Base-by-base conservation (phyloP, 106 monocot genomes). In the Dendrobium officinale region DNA sequence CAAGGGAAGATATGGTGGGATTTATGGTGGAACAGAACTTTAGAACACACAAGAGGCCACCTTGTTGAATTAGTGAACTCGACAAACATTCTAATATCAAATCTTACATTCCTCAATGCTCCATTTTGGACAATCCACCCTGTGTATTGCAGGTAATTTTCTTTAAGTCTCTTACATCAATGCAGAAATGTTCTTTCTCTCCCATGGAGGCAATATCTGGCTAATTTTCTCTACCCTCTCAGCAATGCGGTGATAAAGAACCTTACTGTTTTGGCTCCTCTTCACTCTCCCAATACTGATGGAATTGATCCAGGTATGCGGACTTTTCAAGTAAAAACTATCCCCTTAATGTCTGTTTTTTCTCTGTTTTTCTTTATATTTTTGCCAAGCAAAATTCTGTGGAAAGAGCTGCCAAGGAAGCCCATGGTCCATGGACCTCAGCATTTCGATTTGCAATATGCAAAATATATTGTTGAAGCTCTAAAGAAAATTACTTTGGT, bases 121-220 rank as follows among this genome's bases (percentile, higher is more conserved):
- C 96, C 96, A 1, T 94, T 97, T 83, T 97, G 96, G 96, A 97
- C 89, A 5, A 86, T 97, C 20, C 96, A 97, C 76, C 96, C 96
- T 41, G 94, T 97, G 15, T 94, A 97, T 41, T 97, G 96, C 86
- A 97, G 90, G 96, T 88, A 77, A 70, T 17, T 9, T 68, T 42
- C 55, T 82, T 37, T 3, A 66, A 64, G 27, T 31, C 31, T 26
- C 73, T 20, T 66, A 27, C 78, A 6, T 2, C 2, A 41, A 2
- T 20, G 9, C 11, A 55, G 8, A 29, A 47, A 42, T 9, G 49
- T 56, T 24, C 10, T 72, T 24, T 70, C 26, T 56, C 18, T 47
- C 24, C 22, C n/a, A 58, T 49, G 0, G 66, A 40, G 64, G 33
- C 40, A 47, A 55, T 78, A 64, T 43, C 19, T n/a, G 42, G 3